phyloP scores from a whole-genome alignment of 2,329 filamentous ascomycete species.

The Rutstroemia sp. region DNA sequence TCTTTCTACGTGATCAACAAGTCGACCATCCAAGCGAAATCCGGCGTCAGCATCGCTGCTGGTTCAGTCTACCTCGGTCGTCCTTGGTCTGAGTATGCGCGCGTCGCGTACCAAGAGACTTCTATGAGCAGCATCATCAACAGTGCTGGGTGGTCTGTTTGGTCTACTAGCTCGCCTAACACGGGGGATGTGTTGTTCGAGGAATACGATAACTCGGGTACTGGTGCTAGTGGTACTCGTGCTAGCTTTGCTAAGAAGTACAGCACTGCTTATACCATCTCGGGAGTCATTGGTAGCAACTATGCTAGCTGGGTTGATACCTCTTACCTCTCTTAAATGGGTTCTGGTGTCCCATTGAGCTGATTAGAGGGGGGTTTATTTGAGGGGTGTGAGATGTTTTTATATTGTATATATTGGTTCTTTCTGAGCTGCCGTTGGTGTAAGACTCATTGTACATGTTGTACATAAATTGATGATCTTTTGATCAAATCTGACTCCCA shows the following conservation, averaged over 20 bases:
- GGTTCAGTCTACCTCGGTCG: constrained; percentile 44
- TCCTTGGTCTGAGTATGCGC: constrained; percentile 43
- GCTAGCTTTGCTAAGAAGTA: constrained; percentile 39
- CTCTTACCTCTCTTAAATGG: constrained; percentile 30
- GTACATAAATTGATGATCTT: background rate
- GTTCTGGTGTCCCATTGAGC: background rate
- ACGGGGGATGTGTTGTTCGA: constrained; percentile 42
- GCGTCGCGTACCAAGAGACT: constrained; percentile 45
- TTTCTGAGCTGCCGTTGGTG: background rate
- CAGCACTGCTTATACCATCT: constrained; percentile 35
- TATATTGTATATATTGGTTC: background rate
- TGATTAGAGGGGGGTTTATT: too few relatives aligned
- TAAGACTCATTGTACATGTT: background rate
- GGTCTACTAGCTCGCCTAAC: constrained; percentile 35
- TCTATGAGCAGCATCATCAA: constrained; percentile 43
- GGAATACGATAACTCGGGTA: constrained; percentile 48
- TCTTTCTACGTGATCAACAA: constrained; percentile 46
- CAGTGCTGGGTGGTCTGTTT: constrained; percentile 41
- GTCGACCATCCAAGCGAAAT: constrained; percentile 37
- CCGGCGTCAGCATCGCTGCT: constrained; percentile 30
- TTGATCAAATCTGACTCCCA: background rate
- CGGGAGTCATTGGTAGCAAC: constrained; percentile 37
- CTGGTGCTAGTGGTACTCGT: constrained; percentile 40
- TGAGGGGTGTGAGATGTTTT: background rate
- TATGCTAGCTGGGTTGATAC: constrained; percentile 38